Conservation (phyloP, 1,284 basidiomycete genomes). For the Trichosporon faecale region DNA sequence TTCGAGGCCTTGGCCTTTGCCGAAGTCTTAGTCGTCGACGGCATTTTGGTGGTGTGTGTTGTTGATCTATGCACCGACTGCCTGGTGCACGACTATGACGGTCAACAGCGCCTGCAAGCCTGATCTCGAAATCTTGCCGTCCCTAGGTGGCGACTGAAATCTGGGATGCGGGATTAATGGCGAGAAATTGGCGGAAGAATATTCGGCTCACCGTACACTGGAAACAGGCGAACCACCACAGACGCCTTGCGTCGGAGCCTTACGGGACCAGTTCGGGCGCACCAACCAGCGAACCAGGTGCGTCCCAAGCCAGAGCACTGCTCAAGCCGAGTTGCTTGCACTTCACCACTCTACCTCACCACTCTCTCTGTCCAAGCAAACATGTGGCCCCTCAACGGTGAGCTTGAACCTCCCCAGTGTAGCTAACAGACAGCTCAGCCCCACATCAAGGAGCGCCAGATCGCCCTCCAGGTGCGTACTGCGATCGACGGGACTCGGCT, state of each 20-base stretch:
- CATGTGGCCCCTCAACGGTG: constrained; percentile 46
- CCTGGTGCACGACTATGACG: not conserved
- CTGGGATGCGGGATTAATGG: constrained; percentile 1
- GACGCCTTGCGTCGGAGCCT: not conserved
- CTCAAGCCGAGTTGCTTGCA: not conserved
- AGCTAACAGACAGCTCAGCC: constrained; percentile 37
- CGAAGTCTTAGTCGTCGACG: not conserved
- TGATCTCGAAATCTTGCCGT: not conserved
- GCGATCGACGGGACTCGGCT: not conserved
- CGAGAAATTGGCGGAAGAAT: not conserved
- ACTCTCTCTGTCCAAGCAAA: constrained; percentile 20
- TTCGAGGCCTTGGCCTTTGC: not conserved
- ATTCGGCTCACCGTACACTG: not conserved
- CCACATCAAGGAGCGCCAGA: constrained; percentile 47
- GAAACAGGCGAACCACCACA: not conserved
- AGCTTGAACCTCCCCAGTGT: constrained; percentile 12
- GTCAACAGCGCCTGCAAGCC: not conserved
- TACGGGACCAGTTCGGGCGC: constrained; percentile 9
- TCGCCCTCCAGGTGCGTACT: constrained; percentile 45
- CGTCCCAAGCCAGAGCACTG: not conserved
- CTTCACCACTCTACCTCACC: constrained; percentile 20
- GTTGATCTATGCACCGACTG: not conserved
- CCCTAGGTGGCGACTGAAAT: constrained; percentile 1
- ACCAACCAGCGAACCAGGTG: constrained; percentile 9
- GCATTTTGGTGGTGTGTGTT: not conserved